These are phyloP conservation scores for Ulota crispa DNA, from an alignment of 225 moss, liverwort and hornwort genomes.

Conservation along the genomic window DNA sequence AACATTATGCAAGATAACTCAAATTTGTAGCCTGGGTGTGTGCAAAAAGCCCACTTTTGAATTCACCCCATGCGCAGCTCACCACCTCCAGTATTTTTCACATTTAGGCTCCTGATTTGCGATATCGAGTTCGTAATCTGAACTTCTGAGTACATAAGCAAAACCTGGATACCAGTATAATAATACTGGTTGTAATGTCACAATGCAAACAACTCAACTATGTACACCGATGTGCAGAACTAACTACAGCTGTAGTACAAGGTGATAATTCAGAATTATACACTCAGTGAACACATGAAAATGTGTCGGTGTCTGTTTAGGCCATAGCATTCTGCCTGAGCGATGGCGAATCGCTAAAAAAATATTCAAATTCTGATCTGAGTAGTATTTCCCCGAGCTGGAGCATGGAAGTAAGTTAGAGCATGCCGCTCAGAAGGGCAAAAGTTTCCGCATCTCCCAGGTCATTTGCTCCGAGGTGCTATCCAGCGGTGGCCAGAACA, in stretches of 20 bases:
- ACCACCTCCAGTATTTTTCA: neutral
- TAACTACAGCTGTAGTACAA: neutral
- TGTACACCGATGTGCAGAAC: neutral
- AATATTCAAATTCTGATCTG: neutral
- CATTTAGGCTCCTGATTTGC: neutral
- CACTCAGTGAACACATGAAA: too few species aligned
- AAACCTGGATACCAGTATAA: neutral
- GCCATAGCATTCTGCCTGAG: neutral
- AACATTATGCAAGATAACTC: neutral
- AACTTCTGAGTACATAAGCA: neutral
- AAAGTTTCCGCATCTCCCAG: conserved; percentile 27
- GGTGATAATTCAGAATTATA: neutral
- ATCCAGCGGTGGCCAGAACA: conserved; percentile 50
- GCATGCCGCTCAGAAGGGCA: neutral
- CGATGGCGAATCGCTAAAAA: neutral
- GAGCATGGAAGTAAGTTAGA: neutral
- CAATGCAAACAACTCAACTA: neutral
- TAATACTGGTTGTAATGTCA: neutral
- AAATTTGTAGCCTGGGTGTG: neutral
- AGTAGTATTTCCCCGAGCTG: neutral
- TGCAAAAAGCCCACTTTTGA: neutral
- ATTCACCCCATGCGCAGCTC: neutral
- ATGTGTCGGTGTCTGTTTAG: neutral
- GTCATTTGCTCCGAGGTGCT: conserved; percentile 4
- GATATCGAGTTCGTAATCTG: neutral